Conservation (phyloP, 345 rosid genomes). For the Heritiera littoralis region DNA sequence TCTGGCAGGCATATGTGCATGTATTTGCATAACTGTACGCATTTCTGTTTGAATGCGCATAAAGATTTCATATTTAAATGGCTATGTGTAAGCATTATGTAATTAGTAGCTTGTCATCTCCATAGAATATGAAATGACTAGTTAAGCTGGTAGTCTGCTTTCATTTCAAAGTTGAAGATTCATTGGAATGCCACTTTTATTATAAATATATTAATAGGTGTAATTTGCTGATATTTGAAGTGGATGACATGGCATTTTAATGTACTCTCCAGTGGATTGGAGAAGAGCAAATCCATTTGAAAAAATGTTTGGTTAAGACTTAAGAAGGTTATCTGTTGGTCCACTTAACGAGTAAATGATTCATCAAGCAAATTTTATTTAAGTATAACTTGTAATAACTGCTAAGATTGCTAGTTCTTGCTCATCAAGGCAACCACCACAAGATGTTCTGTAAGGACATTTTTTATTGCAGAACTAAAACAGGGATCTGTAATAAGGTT, state of each 20-base stretch:
- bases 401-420: not conserved
- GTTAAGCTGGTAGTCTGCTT: not conserved
- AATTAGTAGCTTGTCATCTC: not conserved
- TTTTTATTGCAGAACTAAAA: not conserved
- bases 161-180: not conserved
- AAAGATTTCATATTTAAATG: not conserved
- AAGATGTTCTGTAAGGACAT: not conserved
- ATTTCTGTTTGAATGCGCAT: not conserved
- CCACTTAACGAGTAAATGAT: not conserved
- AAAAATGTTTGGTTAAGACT: not conserved
- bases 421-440: not conserved
- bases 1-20: not conserved
- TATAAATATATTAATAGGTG: not conserved
- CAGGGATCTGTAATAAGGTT: not conserved
- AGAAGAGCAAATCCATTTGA: not conserved
- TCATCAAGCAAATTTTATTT: not conserved
- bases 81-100: not conserved
- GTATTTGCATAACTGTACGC: not conserved
- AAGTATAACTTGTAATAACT: not conserved
- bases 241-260: not conserved
- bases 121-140: not conserved
- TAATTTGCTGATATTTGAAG: not conserved
- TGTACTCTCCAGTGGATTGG: not conserved
- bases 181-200: not conserved
- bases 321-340: not conserved